Base-by-base conservation (phyloP, 108 stramenopile genomes). In the Conticribra guillardii region DNA sequence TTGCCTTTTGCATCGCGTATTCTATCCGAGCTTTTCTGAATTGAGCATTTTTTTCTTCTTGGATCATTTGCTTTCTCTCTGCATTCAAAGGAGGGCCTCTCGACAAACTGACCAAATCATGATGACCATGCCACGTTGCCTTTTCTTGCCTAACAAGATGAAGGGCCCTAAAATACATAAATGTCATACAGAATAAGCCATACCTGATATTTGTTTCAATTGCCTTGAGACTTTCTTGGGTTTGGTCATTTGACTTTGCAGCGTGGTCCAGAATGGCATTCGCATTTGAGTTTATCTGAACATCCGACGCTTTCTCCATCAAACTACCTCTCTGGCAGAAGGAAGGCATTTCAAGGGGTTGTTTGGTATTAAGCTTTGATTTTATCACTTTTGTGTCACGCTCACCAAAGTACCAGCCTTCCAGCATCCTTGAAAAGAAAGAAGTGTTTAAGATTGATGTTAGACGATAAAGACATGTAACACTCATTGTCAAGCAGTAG, bases 391-490 rank as follows among this genome's bases (percentile, higher is more conserved):
- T 33, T 28, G 26, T 63, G 32, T 59, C 56, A 48, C 56, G 47
- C 54, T 70, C 56, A 19, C 76, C 76, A 50, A 75, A 75, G 16
- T 69, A 70, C 79, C 73, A 80, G 1, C 73, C 79, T 28, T 80
- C 62, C 22, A 70, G 44, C 79, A 80, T 80, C 60, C 63, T 65
- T 60, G 1, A 34, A 32, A 9, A n/a, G 0, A 30, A 50, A 9
- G 23, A 47, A 21, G 22, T 3, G 41, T 16, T 26, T 3, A 27
- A 31, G 28, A 22, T 4, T 23, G 18, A 21, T n/a, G n/a, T n/a
- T n/a, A n/a, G n/a, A n/a, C n/a, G n/a, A n/a, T n/a, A n/a, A n/a
- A n/a, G n/a, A n/a, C n/a, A n/a, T n/a, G n/a, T n/a, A n/a, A n/a
- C n/a, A n/a, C n/a, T n/a, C n/a, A n/a, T n/a, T n/a, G n/a, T n/a